These are phyloP conservation scores for Chalciporus pseudorubinellus DNA, from an alignment of 768 basidiomycete genomes.

Conservation along the genomic window DNA sequence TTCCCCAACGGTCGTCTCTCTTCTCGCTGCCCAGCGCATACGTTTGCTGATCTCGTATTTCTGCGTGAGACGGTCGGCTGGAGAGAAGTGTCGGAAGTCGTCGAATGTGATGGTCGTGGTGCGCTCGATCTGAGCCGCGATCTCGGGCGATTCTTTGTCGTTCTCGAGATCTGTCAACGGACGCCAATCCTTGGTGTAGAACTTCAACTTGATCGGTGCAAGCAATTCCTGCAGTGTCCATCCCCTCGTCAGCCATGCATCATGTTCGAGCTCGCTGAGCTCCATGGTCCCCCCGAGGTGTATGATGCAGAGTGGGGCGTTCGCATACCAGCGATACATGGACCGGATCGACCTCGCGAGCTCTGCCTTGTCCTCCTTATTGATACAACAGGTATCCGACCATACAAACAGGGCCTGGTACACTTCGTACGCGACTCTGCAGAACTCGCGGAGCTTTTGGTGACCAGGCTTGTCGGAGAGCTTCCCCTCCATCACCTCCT, in stretches of 20 bases:
- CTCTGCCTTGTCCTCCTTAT: background rate
- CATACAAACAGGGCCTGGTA: background rate
- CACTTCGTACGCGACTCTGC: background rate
- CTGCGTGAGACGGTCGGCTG: background rate
- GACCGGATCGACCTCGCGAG: background rate
- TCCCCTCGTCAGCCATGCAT: background rate
- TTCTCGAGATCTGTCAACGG: background rate
- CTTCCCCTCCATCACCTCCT: background rate
- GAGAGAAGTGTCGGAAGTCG: background rate
- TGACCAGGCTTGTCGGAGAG: background rate
- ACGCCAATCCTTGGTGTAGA: background rate
- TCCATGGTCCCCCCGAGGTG: background rate
- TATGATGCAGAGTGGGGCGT: background rate
- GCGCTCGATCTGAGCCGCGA: background rate
- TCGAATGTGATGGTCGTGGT: background rate
- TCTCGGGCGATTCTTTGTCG: background rate
- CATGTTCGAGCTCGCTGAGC: background rate
- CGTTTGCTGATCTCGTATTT: background rate
- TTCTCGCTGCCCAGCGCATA: conserved; percentile 12
- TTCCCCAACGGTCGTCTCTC: conserved; percentile 13
- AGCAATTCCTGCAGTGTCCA: background rate
- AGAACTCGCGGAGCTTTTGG: background rate
- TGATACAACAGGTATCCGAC: conserved; percentile 3
- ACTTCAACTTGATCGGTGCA: background rate
- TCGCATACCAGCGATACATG: conserved; percentile 3